phyloP scores from a whole-genome alignment of 2,329 filamentous ascomycete species.

The Ciborinia camelliae region DNA sequence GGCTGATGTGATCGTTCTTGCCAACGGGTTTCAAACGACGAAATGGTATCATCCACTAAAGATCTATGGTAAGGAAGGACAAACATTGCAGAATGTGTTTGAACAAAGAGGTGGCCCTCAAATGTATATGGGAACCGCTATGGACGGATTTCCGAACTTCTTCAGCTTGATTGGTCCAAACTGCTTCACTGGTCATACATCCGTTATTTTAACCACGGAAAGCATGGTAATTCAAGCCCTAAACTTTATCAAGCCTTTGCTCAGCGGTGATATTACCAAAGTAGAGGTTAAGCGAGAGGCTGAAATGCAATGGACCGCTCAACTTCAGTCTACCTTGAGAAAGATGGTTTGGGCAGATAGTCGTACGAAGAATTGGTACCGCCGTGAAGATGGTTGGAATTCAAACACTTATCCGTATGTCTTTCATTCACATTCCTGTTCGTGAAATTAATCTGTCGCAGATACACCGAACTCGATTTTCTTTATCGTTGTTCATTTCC shows the following conservation, averaged over 20 bases:
- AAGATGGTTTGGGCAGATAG: slow-evolving; percentile 47
- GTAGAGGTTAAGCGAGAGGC: slow-evolving; percentile 49
- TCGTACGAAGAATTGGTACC: slow-evolving; percentile 50
- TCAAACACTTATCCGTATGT: slow-evolving; percentile 46
- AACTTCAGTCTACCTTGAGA: slow-evolving; percentile 47
- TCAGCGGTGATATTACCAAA: slow-evolving; percentile 44
- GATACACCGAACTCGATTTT: slow-evolving; percentile 51
- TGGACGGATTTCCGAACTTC: slow-evolving; percentile 58
- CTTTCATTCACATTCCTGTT: neutral
- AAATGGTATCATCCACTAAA: slow-evolving; percentile 53
- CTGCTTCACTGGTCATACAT: slow-evolving; percentile 55
- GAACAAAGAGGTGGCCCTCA: slow-evolving; percentile 53
- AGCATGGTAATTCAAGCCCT: slow-evolving; percentile 54
- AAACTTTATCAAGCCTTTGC: slow-evolving; percentile 51
- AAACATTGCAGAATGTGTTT: slow-evolving; percentile 51
- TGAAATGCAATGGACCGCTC: slow-evolving; percentile 45
- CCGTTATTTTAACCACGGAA: slow-evolving; percentile 54
- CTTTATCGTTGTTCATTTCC: slow-evolving; percentile 50
- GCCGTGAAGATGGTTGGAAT: slow-evolving; percentile 46
- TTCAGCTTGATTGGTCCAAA: slow-evolving; percentile 59
- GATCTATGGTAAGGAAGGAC: slow-evolving; percentile 47
- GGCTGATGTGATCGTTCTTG: slow-evolving; percentile 56
- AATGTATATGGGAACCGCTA: slow-evolving; percentile 55
- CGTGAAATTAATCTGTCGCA: slow-evolving; percentile 28
- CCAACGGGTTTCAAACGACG: slow-evolving; percentile 55